These are phyloP conservation scores for Alliaria petiolata DNA, from an alignment of 345 rosid genomes.

Conservation along the genomic window DNA sequence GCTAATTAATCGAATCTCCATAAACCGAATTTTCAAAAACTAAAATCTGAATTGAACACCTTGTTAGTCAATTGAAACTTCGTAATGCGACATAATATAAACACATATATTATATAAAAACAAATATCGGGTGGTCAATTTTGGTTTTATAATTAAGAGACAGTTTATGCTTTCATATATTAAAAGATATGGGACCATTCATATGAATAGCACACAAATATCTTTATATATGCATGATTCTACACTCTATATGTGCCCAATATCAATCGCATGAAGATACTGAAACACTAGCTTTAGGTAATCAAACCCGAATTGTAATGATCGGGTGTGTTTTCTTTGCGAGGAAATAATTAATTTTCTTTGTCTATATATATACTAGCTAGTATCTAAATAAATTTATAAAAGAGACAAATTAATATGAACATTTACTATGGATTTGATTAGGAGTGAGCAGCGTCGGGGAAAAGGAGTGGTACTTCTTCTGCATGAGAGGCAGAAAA, in stretches of 20 bases:
- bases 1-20: not conserved
- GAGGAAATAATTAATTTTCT: not conserved
- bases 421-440: not conserved
- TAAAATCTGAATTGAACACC: not conserved
- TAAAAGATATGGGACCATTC: not conserved
- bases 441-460: constrained; percentile 48
- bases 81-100: not conserved
- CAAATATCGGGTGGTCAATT: not conserved
- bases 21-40: not conserved
- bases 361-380: not conserved
- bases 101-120: not conserved
- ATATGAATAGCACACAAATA: not conserved
- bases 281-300: no score
- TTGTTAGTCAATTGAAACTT: not conserved
- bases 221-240: not conserved
- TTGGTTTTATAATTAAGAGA: not conserved
- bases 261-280: no score
- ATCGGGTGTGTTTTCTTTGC: not conserved
- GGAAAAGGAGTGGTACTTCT: constrained; percentile 73
- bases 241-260: no score
- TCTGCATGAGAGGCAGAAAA: constrained; percentile 76
- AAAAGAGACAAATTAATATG: not conserved
- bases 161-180: not conserved
- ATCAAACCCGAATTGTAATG: no score
- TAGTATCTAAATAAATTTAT: no score